These are phyloP conservation scores for Pestalotiopsis sp. DNA, from an alignment of 2,329 filamentous ascomycete species.

Conservation along the genomic window DNA sequence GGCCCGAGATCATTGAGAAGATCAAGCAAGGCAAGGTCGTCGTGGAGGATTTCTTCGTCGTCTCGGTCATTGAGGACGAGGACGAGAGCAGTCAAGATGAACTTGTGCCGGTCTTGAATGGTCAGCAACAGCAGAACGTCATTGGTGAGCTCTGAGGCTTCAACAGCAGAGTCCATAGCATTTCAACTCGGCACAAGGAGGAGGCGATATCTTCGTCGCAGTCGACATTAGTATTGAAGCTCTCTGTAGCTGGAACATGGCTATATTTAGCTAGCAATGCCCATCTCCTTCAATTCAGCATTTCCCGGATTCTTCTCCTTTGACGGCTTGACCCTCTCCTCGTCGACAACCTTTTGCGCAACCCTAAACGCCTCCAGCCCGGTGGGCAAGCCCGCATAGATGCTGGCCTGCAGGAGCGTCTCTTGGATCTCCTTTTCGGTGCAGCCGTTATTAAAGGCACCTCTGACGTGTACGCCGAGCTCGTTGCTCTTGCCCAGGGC, in stretches of 20 bases:
- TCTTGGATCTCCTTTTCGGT: slow-evolving; percentile 9
- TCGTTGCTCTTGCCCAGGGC: slow-evolving; percentile 9
- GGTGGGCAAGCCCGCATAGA: slow-evolving; percentile 7
- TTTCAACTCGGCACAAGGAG: background rate
- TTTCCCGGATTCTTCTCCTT: too few relatives aligned
- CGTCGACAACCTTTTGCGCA: slow-evolving; percentile 7
- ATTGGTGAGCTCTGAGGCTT: background rate
- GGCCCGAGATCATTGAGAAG: background rate
- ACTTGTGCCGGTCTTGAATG: background rate
- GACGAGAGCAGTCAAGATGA: background rate
- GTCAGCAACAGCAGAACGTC: background rate
- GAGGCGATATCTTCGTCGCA: background rate
- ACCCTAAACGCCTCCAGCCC: slow-evolving; percentile 10
- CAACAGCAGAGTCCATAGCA: background rate
- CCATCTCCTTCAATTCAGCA: background rate
- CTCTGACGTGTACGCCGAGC: slow-evolving; percentile 7
- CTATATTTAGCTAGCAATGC: background rate
- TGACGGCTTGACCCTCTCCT: background rate
- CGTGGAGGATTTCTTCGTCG: slow-evolving; percentile 8
- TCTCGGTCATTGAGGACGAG: background rate
- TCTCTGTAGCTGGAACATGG: background rate
- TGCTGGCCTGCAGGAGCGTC: slow-evolving; percentile 4
- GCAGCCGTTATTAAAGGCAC: slow-evolving; percentile 8
- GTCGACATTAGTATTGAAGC: background rate
- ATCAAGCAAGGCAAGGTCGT: slow-evolving; percentile 3